phyloP scores from a whole-genome alignment of 441 rosid genomes.

The Adansonia madagascariensis region DNA sequence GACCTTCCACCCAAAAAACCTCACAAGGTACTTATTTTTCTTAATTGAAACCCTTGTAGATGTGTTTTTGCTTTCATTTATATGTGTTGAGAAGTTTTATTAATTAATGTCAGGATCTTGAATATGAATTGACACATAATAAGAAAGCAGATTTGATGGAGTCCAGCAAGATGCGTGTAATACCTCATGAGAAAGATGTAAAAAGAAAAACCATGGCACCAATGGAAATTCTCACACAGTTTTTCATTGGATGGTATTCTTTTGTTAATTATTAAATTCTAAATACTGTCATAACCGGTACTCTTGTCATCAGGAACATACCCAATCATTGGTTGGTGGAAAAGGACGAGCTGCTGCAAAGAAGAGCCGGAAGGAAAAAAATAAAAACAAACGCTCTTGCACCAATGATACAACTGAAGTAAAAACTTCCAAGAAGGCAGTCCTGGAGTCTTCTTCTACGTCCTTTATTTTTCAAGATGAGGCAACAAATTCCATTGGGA shows the following conservation, averaged over 20 bases:
- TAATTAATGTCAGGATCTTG: conserved; percentile 53
- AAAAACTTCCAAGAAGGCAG: conserved; percentile 42
- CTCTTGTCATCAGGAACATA: conserved; percentile 71
- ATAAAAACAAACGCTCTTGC: conserved; percentile 50
- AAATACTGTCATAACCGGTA: conserved; percentile 49
- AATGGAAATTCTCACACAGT: conserved; percentile 50
- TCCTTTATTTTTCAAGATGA: conserved; percentile 39
- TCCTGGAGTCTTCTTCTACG: conserved; percentile 40
- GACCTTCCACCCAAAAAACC: conserved; percentile 35
- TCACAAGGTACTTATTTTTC: conserved; percentile 49
- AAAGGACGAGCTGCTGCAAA: conserved; percentile 57
- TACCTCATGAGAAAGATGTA: conserved; percentile 42
- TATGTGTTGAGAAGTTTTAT: conserved; percentile 19
- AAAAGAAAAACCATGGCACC: conserved; percentile 39
- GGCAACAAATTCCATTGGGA: conserved; percentile 34
- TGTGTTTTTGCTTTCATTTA: conserved; percentile 22
- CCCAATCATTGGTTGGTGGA: conserved; percentile 49
- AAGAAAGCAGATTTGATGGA: conserved; percentile 44
- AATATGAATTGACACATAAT: conserved; percentile 33
- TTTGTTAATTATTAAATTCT: conserved; percentile 37
- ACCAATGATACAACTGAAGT: conserved; percentile 41
- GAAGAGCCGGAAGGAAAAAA: conserved; percentile 71
- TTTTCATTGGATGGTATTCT: conserved; percentile 37
- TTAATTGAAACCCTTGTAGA: conserved; percentile 15
- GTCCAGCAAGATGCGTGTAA: conserved; percentile 43